phyloP scores from a whole-genome alignment of 2,329 filamentous ascomycete genomes.

The Aspergillus felis region DNA sequence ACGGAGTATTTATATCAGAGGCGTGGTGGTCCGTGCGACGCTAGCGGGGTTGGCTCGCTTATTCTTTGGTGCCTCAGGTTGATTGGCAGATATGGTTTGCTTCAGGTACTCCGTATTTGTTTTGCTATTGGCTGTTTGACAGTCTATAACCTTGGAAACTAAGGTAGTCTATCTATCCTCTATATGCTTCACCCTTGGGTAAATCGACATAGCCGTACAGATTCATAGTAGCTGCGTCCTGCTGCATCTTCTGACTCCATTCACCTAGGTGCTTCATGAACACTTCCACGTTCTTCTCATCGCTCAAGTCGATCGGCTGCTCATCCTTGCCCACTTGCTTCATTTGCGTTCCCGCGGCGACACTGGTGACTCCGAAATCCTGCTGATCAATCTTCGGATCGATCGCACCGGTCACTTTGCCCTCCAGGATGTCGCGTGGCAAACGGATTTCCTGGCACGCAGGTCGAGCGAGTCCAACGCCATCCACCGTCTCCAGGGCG shows the following conservation, averaged over 20 bases:
- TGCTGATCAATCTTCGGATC: constrained; percentile 47
- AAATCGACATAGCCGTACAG: constrained; percentile 46
- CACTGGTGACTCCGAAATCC: constrained; percentile 49
- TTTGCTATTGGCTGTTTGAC: not conserved
- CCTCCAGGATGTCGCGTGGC: constrained; percentile 24
- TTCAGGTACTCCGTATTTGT: not conserved
- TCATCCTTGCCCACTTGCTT: constrained; percentile 51
- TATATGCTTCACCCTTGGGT: constrained; percentile 1
- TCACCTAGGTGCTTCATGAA: constrained; percentile 44
- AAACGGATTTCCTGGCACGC: constrained; percentile 48
- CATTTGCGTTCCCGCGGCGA: constrained; percentile 50
- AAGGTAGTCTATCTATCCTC: constrained; percentile 2
- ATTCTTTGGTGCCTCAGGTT: not conserved
- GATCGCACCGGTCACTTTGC: constrained; percentile 47
- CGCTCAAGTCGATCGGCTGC: constrained; percentile 51
- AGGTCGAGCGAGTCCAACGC: constrained; percentile 56
- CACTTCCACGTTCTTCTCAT: constrained; percentile 44
- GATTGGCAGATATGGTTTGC: not conserved
- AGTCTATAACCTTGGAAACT: not conserved
- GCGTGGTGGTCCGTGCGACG: constrained; percentile 8
- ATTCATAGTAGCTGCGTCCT: constrained; percentile 34
- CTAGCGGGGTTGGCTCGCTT: constrained; percentile 1
- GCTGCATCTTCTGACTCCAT: constrained; percentile 41
- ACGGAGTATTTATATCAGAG: constrained; percentile 28
- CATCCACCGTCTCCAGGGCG: constrained; percentile 56